Base-by-base conservation (phyloP, 768 basidiomycete genomes). In the Russula dissimulans region DNA sequence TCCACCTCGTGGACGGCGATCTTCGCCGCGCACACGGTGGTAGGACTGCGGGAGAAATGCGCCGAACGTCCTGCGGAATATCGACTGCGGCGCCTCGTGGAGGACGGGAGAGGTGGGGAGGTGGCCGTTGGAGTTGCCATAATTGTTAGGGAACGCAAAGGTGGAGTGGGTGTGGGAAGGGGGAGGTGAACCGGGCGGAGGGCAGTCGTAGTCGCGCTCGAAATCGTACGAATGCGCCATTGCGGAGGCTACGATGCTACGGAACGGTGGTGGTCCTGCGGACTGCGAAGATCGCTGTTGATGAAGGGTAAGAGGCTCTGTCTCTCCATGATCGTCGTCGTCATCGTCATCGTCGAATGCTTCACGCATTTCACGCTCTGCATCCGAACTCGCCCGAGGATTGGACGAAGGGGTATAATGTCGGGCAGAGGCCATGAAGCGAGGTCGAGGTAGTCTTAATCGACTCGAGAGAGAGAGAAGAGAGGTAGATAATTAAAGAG, bases 111-210 rank as follows among this genome's bases (percentile, higher is more conserved):
- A 74, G 0, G 76, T 73, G 18, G 88, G 83, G 0, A 89, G 66
- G 7, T 76, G 67, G 10, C 85, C 88, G 58, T 90, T 90, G 29
- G 85, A 81, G 71, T 90, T 91, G 50, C 89, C 87, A 61, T 75
- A 78, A 67, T 83, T 78, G 66, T 87, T 87, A 2, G 86, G 85
- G 18, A 81, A 74, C 6, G 86, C 85, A 51, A 71, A 62, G 0
- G 80, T 65, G 6, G 86, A 79, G 0, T 79, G 82, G 1, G 75
- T 71, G 1, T 36, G 34, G 7, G 34, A 36, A 10, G 10, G 34
- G 34, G 89, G 88, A 0, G 90, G 89, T 0, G 87, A 88, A 42
- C 89, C 89, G 4, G 90, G 88, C 1, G 90, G 90, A 1, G 89
- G 88, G 41, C 75, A 77, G 67, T 87, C 85, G 68, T 86, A 88